Conservation (phyloP, 148 eudicot genomes). For the Pouteria glomerata region DNA sequence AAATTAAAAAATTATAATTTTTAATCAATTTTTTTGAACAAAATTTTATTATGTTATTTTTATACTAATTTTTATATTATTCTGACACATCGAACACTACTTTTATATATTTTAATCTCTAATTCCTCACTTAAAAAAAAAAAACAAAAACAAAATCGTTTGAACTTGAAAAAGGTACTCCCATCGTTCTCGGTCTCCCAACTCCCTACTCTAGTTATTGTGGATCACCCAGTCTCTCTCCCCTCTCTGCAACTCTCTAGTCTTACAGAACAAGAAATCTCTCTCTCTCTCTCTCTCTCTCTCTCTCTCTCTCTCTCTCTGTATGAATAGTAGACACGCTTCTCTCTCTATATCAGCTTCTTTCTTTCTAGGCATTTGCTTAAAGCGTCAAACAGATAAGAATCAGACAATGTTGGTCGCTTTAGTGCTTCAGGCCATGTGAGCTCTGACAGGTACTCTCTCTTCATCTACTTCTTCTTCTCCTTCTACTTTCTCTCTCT, state of each 20-base stretch:
- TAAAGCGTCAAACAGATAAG: constrained; percentile 8
- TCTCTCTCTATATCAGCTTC: background rate
- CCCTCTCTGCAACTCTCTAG: constrained; percentile 13
- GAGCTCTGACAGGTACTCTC: constrained; percentile 58
- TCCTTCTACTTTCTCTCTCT: background rate
- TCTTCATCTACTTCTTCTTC: too few species aligned
- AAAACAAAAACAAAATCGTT: background rate
- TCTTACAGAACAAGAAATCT: constrained; percentile 27
- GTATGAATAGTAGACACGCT: too few species aligned
- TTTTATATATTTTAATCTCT: background rate
- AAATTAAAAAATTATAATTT: too few species aligned
- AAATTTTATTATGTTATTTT: too few species aligned
- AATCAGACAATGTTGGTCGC: constrained; percentile 28
- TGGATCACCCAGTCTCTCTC: constrained; percentile 6
- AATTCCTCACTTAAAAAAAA: background rate
- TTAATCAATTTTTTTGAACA: too few species aligned
- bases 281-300: too few species aligned
- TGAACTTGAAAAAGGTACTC: too few species aligned
- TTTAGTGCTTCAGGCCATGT: constrained; percentile 52
- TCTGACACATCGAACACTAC: too few species aligned
- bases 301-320: background rate
- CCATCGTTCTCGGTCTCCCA: constrained; percentile 15
- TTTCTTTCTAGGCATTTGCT: constrained; percentile 9
- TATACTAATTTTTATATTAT: too few species aligned
- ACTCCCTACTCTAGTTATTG: background rate